Conservation (phyloP, 2,329 filamentous ascomycete species). For the Penicillium oxalicum region DNA sequence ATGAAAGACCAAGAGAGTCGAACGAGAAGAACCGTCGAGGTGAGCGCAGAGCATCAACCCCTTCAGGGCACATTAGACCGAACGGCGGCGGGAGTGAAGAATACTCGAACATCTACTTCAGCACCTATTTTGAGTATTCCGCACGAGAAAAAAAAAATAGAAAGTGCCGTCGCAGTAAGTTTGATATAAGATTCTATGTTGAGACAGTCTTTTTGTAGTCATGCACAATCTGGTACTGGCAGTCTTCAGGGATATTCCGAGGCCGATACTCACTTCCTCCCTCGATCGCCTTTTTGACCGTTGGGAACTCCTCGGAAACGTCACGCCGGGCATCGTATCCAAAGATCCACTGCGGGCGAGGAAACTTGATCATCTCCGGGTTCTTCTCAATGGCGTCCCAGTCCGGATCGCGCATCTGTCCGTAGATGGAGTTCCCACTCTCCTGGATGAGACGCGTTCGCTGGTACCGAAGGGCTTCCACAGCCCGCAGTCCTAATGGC, state of each 20-base stretch:
- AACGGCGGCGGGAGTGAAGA: not conserved
- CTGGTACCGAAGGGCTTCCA: not conserved
- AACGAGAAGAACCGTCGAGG: no score
- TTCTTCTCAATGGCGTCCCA: conserved; percentile 10
- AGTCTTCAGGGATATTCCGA: conserved; percentile 8
- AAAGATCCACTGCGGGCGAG: conserved; percentile 12
- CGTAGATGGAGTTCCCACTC: not conserved
- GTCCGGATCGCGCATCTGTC: conserved; percentile 2
- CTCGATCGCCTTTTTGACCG: conserved; percentile 4
- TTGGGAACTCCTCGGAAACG: conserved; percentile 7
- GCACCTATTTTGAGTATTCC: not conserved
- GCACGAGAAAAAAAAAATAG: not conserved
- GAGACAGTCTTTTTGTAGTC: conserved; percentile 1
- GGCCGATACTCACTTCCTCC: conserved; percentile 8
- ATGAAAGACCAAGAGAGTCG: no score
- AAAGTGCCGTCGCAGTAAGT: not conserved
- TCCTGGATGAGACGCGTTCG: conserved; percentile 2
- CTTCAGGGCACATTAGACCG: no score
- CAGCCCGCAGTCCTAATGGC: not conserved
- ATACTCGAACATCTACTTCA: not conserved
- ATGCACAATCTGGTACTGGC: not conserved
- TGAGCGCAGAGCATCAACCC: no score
- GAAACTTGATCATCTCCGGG: conserved; percentile 5
- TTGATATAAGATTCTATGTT: not conserved
- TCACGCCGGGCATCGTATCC: conserved; percentile 13